Evolutionary conservation across 2,329 filamentous ascomycete genomes (phyloP).

Genomic region (Colletotrichum sansevieriae): DNA sequence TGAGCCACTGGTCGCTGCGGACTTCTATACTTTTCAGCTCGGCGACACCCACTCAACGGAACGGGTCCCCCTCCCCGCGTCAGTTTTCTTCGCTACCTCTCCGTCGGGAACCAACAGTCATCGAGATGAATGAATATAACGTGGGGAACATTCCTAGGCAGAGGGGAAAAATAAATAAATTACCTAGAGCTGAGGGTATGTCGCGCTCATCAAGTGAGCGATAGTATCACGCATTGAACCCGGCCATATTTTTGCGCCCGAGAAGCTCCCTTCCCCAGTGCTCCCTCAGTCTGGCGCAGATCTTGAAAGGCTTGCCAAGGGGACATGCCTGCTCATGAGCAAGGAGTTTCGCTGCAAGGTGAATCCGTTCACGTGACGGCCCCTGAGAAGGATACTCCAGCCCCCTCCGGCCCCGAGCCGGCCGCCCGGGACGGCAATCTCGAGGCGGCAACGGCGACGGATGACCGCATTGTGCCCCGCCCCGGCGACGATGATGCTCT

Average conservation of each 20-base stretch:
- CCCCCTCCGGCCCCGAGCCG: slow-evolving; percentile 16
- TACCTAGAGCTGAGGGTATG: too few species aligned
- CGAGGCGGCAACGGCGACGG: neutral
- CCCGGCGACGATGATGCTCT: slow-evolving; percentile 62
- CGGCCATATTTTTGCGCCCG: too few species aligned
- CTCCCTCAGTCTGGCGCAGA: too few species aligned
- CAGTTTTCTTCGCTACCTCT: slow-evolving; percentile 2
- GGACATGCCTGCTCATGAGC: neutral
- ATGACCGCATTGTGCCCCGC: neutral
- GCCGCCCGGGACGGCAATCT: slow-evolving; percentile 7
- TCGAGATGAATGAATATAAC: slow-evolving; percentile 44
- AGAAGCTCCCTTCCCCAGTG: too few species aligned
- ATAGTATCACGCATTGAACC: too few species aligned
- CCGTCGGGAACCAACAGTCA: slow-evolving; percentile 7
- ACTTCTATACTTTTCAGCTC: slow-evolving; percentile 16
- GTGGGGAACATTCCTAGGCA: neutral
- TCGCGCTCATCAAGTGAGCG: too few species aligned
- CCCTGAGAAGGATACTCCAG: slow-evolving; percentile 22
- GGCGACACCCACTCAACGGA: neutral
- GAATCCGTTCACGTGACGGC: slow-evolving; percentile 13
- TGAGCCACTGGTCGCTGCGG: too few species aligned
- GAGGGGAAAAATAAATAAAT: neutral
- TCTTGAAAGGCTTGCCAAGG: neutral
- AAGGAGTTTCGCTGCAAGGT: neutral
- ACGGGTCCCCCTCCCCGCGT: neutral